Conservation (phyloP, 139 green algal species). For the Volvox africanus region DNA sequence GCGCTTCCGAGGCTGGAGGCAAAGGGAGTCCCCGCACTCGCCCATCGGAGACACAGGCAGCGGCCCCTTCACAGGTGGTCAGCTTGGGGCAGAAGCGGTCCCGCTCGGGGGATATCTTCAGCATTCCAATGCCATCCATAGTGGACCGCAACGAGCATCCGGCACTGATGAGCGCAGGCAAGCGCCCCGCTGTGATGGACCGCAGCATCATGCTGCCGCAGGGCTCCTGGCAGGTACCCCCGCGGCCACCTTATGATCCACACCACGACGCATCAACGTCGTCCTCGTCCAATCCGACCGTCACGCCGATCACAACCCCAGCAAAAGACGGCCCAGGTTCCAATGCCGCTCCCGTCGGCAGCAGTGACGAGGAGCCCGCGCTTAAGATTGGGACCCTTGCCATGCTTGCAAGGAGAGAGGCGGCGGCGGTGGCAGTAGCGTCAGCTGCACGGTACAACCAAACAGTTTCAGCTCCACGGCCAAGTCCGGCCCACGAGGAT, state of each 20-base stretch:
- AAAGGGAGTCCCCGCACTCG: too few species aligned
- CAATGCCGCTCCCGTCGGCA: not conserved
- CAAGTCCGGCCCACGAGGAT: not conserved
- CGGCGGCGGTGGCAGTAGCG: not conserved
- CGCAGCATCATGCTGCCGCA: constrained; percentile 23
- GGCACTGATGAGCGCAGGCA: constrained; percentile 3
- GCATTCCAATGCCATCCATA: constrained; percentile 31
- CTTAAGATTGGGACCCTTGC: not conserved
- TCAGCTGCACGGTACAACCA: not conserved
- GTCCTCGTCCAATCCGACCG: constrained; percentile 29
- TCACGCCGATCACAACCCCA: constrained; percentile 28
- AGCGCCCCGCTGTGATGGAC: not conserved
- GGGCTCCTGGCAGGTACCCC: constrained; percentile 2
- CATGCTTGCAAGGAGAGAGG: not conserved
- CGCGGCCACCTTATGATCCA: not conserved
- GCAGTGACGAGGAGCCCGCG: not conserved
- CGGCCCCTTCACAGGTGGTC: not conserved
- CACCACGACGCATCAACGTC: constrained; percentile 13
- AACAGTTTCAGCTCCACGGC: not conserved
- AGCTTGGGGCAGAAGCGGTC: constrained; percentile 34
- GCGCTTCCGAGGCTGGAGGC: too few species aligned
- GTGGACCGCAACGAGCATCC: constrained; percentile 42
- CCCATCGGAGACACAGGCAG: too few species aligned
- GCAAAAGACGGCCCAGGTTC: constrained; percentile 13
- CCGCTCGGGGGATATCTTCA: constrained; percentile 26